phyloP scores from a whole-genome alignment of 306 rosid species.

The Cicer cuneatum region DNA sequence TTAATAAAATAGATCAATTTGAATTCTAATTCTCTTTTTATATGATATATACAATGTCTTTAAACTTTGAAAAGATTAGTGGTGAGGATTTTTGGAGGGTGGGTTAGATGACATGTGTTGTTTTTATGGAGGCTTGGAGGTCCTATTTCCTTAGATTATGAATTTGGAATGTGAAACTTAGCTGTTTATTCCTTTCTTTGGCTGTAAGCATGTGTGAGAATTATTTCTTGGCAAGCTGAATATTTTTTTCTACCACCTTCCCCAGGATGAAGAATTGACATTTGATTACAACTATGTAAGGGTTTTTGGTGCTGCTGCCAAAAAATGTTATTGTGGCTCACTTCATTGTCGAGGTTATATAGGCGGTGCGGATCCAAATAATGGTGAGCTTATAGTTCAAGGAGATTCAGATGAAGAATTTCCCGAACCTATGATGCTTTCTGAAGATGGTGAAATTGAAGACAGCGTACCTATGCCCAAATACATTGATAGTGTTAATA shows the following conservation, averaged over 20 bases:
- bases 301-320: slow-evolving; percentile 99
- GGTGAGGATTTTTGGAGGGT: not conserved
- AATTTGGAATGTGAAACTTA: slow-evolving; percentile 39
- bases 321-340: slow-evolving; percentile 90
- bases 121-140: slow-evolving; percentile 31
- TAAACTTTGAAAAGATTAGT: not conserved
- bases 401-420: slow-evolving; percentile 98
- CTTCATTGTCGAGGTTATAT: slow-evolving; percentile 86
- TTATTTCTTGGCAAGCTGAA: slow-evolving; percentile 37
- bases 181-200: slow-evolving; percentile 38
- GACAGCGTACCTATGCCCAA: slow-evolving; percentile 42
- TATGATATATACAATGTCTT: not conserved
- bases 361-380: slow-evolving; percentile 86
- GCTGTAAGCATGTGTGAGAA: slow-evolving; percentile 28
- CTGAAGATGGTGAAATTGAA: slow-evolving; percentile 54
- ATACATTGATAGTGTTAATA: slow-evolving; percentile 45
- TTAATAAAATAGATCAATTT: slow-evolving; percentile 32
- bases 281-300: slow-evolving; percentile 99
- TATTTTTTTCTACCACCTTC: slow-evolving; percentile 38
- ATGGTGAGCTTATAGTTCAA: slow-evolving; percentile 69
- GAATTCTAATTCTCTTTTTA: slow-evolving; percentile 8
- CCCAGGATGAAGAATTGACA: slow-evolving; percentile 98
- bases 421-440: slow-evolving; percentile 81
- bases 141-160: slow-evolving; percentile 22
- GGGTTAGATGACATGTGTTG: slow-evolving; percentile 1